Conservation (phyloP, 192 early-diverging fungal species). For the Pilaira anomala region DNA sequence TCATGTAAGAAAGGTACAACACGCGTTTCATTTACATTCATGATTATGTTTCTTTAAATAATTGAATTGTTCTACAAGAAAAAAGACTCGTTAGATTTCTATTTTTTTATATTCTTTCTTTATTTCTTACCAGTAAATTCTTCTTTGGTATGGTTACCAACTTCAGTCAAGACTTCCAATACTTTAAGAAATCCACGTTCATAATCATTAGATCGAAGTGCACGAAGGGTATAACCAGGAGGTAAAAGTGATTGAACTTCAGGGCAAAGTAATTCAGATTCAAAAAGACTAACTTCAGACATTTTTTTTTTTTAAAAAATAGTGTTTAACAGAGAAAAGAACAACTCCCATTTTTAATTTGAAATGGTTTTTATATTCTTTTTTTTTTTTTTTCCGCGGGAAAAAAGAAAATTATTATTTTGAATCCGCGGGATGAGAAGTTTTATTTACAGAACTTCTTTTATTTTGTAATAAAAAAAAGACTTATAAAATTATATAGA, state of each 20-base stretch:
- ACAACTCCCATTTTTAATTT: too few species aligned
- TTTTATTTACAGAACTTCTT: too few species aligned
- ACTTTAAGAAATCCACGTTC: slow-evolving; percentile 66
- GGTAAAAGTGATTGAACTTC: slow-evolving; percentile 62
- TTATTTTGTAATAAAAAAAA: too few species aligned
- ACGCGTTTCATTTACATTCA: slow-evolving; percentile 41
- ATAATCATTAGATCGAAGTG: slow-evolving; percentile 65
- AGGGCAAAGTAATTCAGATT: slow-evolving; percentile 61
- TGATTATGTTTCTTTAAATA: slow-evolving; percentile 76
- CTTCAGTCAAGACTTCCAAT: slow-evolving; percentile 69
- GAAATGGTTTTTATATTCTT: too few species aligned
- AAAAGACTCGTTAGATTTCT: not conserved
- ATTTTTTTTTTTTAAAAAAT: slow-evolving; percentile 1
- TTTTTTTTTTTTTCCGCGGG: too few species aligned
- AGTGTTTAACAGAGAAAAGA: too few species aligned
- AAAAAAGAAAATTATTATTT: too few species aligned
- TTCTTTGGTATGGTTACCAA: slow-evolving; percentile 68
- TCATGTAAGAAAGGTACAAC: not conserved
- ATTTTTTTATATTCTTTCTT: slow-evolving; percentile 1
- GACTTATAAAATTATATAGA: too few species aligned
- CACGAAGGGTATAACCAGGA: slow-evolving; percentile 63
- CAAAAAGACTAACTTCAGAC: slow-evolving; percentile 54
- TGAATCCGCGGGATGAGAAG: too few species aligned
- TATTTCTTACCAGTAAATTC: slow-evolving; percentile 54
- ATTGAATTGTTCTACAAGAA: slow-evolving; percentile 43